A percentile compares a stretch with the other conserved stretches of the same genome.
Conservation (phyloP, 2,329 filamentous ascomycete species). For the Zymoseptoria tritici region DNA sequence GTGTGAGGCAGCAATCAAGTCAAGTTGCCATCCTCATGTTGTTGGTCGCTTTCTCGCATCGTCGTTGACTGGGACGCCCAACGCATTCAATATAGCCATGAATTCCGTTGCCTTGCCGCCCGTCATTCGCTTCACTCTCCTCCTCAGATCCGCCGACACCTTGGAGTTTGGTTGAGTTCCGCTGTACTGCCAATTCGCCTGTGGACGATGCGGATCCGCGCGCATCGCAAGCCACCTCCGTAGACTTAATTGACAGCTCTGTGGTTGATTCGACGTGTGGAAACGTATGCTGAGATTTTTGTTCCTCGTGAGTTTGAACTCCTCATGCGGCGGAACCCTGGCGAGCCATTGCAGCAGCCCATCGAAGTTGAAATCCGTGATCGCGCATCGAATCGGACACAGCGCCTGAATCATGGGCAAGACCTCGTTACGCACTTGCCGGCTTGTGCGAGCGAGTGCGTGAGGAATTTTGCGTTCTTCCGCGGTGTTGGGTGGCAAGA, state of each 20-base stretch:
- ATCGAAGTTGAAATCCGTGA: constrained; percentile 29
- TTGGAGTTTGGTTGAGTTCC: constrained; percentile 20
- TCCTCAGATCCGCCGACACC: constrained; percentile 23
- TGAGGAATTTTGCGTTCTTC: constrained; percentile 18
- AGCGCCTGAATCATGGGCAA: constrained; percentile 25
- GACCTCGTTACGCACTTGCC: constrained; percentile 27
- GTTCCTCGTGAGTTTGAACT: constrained; percentile 24
- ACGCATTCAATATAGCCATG: constrained; percentile 21
- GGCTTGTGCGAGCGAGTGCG: constrained; percentile 20
- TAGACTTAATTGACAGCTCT: constrained; percentile 15
- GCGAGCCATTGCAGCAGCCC: constrained; percentile 24
- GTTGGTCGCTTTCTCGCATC: background rate
- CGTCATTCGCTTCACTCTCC: constrained; percentile 24
- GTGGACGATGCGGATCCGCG: constrained; percentile 23
- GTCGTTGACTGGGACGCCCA: constrained; percentile 10
- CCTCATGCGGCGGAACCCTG: constrained; percentile 23
- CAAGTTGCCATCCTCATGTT: background rate
- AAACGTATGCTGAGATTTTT: constrained; percentile 21
- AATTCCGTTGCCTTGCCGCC: constrained; percentile 25
- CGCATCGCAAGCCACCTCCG: constrained; percentile 26
- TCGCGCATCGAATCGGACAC: constrained; percentile 23
- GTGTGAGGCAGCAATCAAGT: background rate
- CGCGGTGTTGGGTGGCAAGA: constrained; percentile 17
- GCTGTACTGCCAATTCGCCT: constrained; percentile 25
- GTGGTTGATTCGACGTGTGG: constrained; percentile 15